phyloP scores from a whole-genome alignment of 129 eudicot species.

The Ambrosia trifida region DNA sequence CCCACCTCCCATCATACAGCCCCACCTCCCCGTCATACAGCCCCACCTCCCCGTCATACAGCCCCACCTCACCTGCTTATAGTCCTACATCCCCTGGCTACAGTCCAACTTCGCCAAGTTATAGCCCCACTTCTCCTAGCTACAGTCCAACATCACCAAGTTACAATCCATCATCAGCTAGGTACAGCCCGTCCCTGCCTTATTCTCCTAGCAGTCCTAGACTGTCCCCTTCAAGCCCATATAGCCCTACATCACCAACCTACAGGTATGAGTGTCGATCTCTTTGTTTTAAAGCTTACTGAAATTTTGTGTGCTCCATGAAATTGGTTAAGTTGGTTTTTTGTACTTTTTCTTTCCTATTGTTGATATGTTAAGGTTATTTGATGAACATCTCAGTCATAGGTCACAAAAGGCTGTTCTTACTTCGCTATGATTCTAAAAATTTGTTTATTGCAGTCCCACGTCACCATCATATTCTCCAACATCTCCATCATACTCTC shows the following conservation, averaged over 20 bases:
- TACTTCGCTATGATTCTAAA: no score
- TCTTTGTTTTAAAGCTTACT: no score
- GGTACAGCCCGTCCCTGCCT: constrained; percentile 88
- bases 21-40: constrained; percentile 64
- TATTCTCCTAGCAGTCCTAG: constrained; percentile 94
- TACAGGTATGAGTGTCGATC: no score
- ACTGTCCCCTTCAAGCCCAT: constrained; percentile 78
- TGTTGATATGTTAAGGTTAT: no score
- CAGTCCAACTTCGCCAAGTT: constrained; percentile 5
- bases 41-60: neutral
- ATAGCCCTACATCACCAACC: constrained; percentile 91
- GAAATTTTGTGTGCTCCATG: no score
- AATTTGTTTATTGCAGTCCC: no score
- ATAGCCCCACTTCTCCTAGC: constrained; percentile 47
- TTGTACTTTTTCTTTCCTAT: no score
- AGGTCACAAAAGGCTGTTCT: no score
- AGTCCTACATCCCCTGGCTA: constrained; percentile 14
- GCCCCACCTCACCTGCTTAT: neutral
- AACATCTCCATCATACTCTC: no score
- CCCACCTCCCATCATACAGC: constrained; percentile 90
- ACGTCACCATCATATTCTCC: no score
- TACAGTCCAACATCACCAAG: constrained; percentile 88
- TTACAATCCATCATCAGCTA: constrained; percentile 77
- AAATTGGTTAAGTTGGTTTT: no score
- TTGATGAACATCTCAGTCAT: no score